phyloP scores from a whole-genome alignment of 2,329 filamentous ascomycete genomes.

The Talaromyces sp. region DNA sequence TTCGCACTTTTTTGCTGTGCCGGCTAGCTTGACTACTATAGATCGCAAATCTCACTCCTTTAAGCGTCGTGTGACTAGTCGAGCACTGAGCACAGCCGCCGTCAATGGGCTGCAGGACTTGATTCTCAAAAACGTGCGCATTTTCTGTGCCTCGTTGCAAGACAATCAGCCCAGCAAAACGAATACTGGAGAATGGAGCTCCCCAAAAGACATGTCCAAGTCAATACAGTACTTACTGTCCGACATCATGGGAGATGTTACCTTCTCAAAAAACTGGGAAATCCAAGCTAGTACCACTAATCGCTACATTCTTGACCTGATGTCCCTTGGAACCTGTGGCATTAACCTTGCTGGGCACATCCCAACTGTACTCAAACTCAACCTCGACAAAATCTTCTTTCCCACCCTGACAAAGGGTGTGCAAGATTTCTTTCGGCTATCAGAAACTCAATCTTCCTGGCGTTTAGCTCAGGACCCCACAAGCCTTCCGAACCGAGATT shows the following conservation, averaged over 20 bases:
- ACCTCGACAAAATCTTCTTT: not conserved
- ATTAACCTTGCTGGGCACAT: not conserved
- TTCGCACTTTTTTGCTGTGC: slow-evolving; percentile 23
- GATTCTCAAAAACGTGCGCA: slow-evolving; percentile 11
- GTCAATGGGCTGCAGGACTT: slow-evolving; percentile 18
- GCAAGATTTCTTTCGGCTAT: not conserved
- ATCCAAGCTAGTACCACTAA: not conserved
- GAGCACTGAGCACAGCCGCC: slow-evolving; percentile 14
- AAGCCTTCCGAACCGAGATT: not conserved
- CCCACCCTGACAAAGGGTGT: not conserved
- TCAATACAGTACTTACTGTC: not conserved
- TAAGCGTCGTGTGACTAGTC: slow-evolving; percentile 15
- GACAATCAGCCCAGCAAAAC: not conserved
- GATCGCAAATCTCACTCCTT: slow-evolving; percentile 15
- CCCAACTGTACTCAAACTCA: not conserved
- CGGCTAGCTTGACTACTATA: slow-evolving; percentile 15
- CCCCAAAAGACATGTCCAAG: not conserved
- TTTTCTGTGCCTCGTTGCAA: not conserved
- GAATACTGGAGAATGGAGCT: not conserved
- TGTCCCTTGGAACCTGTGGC: not conserved
- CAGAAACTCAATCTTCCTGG: not conserved
- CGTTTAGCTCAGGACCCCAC: not conserved
- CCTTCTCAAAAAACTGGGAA: not conserved
- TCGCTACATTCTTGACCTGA: not conserved
- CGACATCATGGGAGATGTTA: not conserved